These are phyloP conservation scores for Symbiotaphrina buchneri DNA, from an alignment of 495 filamentous ascomycete species.

Conservation along the genomic window DNA sequence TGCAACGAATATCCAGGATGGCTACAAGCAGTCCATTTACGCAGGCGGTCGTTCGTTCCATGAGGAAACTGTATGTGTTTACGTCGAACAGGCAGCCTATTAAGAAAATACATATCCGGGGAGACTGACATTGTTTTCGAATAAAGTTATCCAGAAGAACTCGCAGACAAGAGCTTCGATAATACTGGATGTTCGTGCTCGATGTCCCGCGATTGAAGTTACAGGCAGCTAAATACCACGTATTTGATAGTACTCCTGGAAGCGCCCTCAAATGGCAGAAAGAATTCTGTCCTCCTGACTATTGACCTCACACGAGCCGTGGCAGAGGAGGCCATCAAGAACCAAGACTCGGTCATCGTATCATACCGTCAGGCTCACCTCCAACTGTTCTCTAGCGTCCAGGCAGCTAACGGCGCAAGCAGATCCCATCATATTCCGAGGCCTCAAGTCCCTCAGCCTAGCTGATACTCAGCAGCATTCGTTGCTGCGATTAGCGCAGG, in stretches of 20 bases:
- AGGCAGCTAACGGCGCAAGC: background rate
- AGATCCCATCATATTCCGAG: conserved; percentile 94
- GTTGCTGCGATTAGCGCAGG: conserved; percentile 59
- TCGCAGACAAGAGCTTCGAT: conserved; percentile 83
- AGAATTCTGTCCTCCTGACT: conserved; percentile 63
- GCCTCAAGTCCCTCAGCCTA: conserved; percentile 69
- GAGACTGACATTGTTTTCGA: conserved; percentile 5
- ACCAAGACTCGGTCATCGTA: conserved; percentile 55
- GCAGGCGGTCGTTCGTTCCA: conserved; percentile 51
- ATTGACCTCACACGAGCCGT: conserved; percentile 80
- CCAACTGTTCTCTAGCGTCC: background rate
- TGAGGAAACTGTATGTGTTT: conserved; percentile 53
- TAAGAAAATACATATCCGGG: no score
- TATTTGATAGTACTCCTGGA: conserved; percentile 66
- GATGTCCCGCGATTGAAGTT: background rate
- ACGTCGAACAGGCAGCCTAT: conserved; percentile 1
- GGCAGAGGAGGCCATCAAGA: conserved; percentile 72
- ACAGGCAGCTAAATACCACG: background rate
- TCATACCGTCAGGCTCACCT: conserved; percentile 49
- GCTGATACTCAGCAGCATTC: conserved; percentile 69
- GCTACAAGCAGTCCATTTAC: conserved; percentile 47
- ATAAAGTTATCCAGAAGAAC: conserved; percentile 60
- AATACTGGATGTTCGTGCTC: conserved; percentile 60
- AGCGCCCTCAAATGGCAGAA: conserved; percentile 31
- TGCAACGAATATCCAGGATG: no score